A percentile compares a stretch with the other conserved stretches of the same genome.
phyloP scores from a whole-genome alignment of 805 yeast genomes.

The Scheffersomyces amazonensis region DNA sequence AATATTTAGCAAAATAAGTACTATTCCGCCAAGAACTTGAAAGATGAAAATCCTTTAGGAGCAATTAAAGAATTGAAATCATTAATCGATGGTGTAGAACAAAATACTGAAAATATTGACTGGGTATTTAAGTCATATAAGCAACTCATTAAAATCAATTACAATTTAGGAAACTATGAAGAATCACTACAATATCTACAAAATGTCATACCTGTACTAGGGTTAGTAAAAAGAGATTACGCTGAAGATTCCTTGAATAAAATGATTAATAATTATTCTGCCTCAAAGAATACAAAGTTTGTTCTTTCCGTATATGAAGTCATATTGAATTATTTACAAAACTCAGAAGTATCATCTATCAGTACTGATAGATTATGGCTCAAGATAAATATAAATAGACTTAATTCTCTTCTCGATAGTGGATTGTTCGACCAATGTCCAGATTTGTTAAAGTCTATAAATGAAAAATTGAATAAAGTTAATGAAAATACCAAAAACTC shows the following conservation, averaged over 20 bases:
- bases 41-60: constrained; percentile 25
- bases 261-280: constrained; percentile 31
- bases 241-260: constrained; percentile 39
- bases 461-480: constrained; percentile 31
- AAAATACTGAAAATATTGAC: constrained; percentile 13
- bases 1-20: constrained; percentile 24
- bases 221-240: constrained; percentile 30
- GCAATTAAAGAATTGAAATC: constrained; percentile 22
- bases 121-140: constrained; percentile 41
- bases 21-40: constrained; percentile 36
- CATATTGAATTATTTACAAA: constrained; percentile 20
- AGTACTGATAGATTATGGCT: constrained; percentile 43
- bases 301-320: constrained; percentile 28
- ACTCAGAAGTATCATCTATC: constrained; percentile 6
- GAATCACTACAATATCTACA: constrained; percentile 20
- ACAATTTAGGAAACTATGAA: constrained; percentile 17
- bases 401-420: constrained; percentile 21
- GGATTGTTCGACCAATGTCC: constrained; percentile 19
- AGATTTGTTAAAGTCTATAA: constrained; percentile 31
- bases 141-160: constrained; percentile 38
- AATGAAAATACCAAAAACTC: constrained; percentile 46
- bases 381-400: constrained; percentile 44
- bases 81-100: constrained; percentile 10
- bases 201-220: constrained; percentile 18
- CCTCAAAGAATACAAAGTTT: constrained; percentile 23